Evolutionary conservation across 2,329 filamentous ascomycete species (phyloP), one percentile per base, ranked within the genome.

Genomic region (Calonectria hongkongensis): DNA sequence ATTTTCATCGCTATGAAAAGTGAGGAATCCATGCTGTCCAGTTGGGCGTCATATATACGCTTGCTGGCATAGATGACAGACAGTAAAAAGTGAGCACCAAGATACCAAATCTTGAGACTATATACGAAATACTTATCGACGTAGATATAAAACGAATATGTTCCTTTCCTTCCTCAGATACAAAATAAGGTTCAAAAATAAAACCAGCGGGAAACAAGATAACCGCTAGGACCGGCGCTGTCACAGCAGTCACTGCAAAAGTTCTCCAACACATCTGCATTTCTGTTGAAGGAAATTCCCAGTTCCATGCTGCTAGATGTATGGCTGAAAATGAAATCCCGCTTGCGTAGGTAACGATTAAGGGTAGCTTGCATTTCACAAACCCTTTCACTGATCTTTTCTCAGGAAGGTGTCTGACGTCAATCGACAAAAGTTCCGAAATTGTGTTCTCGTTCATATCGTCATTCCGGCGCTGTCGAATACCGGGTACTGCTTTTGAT

Each of bases 221-320:
- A 30, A 50, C 2, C 15, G 47, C 21, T 10, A 50, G 4, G 4
- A 16, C 21, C 6, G 21, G 27, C 25, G 16, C 3, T 13, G 21
- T 21, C 47, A 50, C 21, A 9, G 21, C 47, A 21, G 7, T 8
- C n/a, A 6, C 5, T 3, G 18, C 9, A 13, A 65, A 65, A 7
- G 4, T 5, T 13, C 62, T 50, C 62, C 62, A 65, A 10, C 50
- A 45, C 0, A 18, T 39, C 30, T 51, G 43, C 12, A 25, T 12
- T 16, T 15, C 18, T 21, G 45, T 27, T 5, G 45, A 51, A 18
- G 62, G 62, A n/a, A 65, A 65, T 10, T 65, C 27, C 62, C 45
- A 65, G 45, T 51, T 65, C 62, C 45, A 65, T 13, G 62, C 62
- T 1, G 62, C 45, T 12, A 65, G 62, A 21, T 65, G 62, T 4